phyloP scores from a whole-genome alignment of 192 early-diverging fungal genomes.

The Gamsiella multidivaricata region DNA sequence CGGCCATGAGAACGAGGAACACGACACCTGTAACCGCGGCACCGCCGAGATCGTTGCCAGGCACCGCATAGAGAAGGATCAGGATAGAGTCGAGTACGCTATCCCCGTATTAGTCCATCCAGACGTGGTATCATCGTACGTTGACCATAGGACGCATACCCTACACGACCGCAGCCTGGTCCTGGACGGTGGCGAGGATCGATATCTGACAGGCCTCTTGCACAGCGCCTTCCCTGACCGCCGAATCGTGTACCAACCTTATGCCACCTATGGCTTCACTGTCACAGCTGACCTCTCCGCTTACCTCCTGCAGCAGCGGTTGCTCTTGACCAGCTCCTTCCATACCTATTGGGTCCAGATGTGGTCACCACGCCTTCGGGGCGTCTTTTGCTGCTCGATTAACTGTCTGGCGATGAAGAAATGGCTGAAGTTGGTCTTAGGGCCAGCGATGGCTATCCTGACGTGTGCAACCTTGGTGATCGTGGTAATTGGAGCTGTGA shows the following conservation, averaged over 20 bases:
- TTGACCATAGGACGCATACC: slow-evolving; percentile 2
- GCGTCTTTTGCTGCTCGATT: slow-evolving; percentile 16
- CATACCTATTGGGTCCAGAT: slow-evolving; percentile 14
- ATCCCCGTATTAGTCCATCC: slow-evolving; percentile 35
- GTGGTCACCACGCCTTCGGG: slow-evolving; percentile 1
- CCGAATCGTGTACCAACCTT: slow-evolving; percentile 15
- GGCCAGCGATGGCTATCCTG: slow-evolving; percentile 4
- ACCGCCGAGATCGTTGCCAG: not conserved
- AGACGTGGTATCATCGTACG: slow-evolving; percentile 18
- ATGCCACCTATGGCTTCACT: slow-evolving; percentile 2
- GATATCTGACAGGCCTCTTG: slow-evolving; percentile 29
- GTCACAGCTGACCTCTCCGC: not conserved
- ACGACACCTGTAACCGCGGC: not conserved
- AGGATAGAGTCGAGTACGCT: not conserved
- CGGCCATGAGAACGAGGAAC: not conserved
- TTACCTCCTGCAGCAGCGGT: slow-evolving; percentile 4
- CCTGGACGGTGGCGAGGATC: slow-evolving; percentile 9
- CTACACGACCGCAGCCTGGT: slow-evolving; percentile 22
- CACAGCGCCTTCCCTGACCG: slow-evolving; percentile 14
- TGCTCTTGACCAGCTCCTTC: not conserved
- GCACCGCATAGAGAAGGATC: not conserved
- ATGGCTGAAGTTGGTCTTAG: slow-evolving; percentile 11
- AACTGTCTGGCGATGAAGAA: slow-evolving; percentile 17
- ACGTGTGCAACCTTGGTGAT: not conserved
- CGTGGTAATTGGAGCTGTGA: slow-evolving; percentile 8